A percentile compares a stretch with the other conserved stretches of the same genome.
phyloP scores from a whole-genome alignment of 352 stramenopile genomes.

The Phytophthora megakarya region DNA sequence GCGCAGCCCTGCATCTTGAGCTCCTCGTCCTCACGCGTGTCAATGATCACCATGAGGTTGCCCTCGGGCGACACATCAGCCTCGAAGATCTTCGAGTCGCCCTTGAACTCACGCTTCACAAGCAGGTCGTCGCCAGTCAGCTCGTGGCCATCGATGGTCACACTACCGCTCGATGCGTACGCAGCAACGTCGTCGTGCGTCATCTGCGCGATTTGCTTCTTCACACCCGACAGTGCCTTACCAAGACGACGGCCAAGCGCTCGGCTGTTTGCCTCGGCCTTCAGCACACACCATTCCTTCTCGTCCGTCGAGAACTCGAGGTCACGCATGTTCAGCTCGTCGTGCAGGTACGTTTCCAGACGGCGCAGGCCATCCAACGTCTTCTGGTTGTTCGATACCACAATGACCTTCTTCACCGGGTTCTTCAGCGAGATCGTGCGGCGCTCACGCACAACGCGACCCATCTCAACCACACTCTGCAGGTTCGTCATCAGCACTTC shows the following conservation, averaged over 20 bases:
- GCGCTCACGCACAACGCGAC: slow-evolving; percentile 95
- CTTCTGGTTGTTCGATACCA: slow-evolving; percentile 91
- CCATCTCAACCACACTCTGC: slow-evolving; percentile 97
- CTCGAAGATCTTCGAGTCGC: slow-evolving; percentile 92
- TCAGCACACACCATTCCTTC: slow-evolving; percentile 92
- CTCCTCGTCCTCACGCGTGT: slow-evolving; percentile 95
- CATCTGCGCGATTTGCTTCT: slow-evolving; percentile 73
- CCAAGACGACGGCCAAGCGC: slow-evolving; percentile 96
- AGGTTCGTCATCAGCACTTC: slow-evolving; percentile 95
- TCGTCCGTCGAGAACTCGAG: slow-evolving; percentile 91
- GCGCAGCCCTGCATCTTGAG: slow-evolving; percentile 93
- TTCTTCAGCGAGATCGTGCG: slow-evolving; percentile 97
- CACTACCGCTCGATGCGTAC: slow-evolving; percentile 71
- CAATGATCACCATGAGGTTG: slow-evolving; percentile 95
- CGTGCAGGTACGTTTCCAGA: slow-evolving; percentile 95
- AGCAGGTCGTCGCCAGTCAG: slow-evolving; percentile 92
- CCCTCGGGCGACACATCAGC: slow-evolving; percentile 87
- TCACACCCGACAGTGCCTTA: slow-evolving; percentile 96
- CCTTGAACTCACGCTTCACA: slow-evolving; percentile 95
- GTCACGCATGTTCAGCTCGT: slow-evolving; percentile 97
- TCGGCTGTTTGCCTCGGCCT: slow-evolving; percentile 94
- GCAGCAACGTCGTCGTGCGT: slow-evolving; percentile 74
- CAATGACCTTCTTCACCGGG: slow-evolving; percentile 96
- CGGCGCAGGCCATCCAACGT: slow-evolving; percentile 76
- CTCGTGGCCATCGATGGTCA: slow-evolving; percentile 83